Percentiles rank a stretch among this genome's conserved stretches.
Conservation (phyloP, 2,329 filamentous ascomycete species). For the Salinomyces thailandicus region DNA sequence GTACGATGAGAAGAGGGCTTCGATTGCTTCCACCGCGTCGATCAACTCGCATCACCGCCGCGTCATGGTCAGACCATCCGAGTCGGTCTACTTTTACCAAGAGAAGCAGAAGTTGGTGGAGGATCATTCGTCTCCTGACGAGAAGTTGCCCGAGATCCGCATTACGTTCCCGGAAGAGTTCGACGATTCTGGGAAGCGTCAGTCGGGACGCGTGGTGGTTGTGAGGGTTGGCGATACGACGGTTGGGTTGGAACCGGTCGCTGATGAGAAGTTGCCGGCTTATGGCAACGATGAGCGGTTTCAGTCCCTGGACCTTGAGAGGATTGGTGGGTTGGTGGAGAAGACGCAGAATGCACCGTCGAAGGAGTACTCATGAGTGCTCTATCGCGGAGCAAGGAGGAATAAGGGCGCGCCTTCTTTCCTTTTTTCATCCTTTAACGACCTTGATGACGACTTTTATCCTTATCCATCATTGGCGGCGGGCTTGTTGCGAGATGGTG, state of each 20-base stretch:
- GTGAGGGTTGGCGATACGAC: conserved; percentile 83
- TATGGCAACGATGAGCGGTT: conserved; percentile 70
- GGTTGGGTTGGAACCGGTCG: conserved; percentile 77
- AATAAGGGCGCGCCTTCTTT: too few relatives aligned
- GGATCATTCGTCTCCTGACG: conserved; percentile 48
- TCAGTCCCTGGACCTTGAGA: conserved; percentile 87
- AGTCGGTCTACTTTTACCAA: conserved; percentile 64
- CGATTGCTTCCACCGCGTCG: conserved; percentile 34
- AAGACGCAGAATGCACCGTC: conserved; percentile 40
- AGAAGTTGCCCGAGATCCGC: conserved; percentile 73
- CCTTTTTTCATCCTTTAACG: too few relatives aligned
- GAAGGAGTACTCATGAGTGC: conserved; percentile 1
- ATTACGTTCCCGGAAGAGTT: conserved; percentile 97
- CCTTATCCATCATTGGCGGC: background rate
- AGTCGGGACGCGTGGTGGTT: conserved; percentile 80
- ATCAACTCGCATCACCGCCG: conserved; percentile 42
- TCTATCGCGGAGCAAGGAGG: background rate
- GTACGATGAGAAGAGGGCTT: conserved; percentile 53
- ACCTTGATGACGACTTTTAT: background rate
- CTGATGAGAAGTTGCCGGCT: conserved; percentile 63
- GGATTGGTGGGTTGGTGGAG: conserved; percentile 89
- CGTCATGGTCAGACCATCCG: conserved; percentile 46
- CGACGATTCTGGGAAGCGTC: conserved; percentile 66
- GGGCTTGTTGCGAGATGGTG: too few relatives aligned
- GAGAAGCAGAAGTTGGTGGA: conserved; percentile 70